phyloP scores from a whole-genome alignment of 192 early-diverging fungal species.

The Physocladia obscura region DNA sequence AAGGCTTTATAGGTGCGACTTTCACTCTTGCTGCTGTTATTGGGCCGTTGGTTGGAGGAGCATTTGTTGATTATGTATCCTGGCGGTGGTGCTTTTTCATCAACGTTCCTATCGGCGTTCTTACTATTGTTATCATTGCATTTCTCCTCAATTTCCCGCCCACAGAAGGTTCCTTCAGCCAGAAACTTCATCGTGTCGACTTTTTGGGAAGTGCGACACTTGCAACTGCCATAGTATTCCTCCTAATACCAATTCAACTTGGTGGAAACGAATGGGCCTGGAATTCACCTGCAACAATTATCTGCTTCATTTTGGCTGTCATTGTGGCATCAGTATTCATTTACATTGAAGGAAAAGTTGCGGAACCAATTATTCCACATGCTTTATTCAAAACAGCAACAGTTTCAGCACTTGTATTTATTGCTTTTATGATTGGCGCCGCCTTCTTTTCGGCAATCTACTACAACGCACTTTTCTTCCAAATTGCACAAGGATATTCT shows the following conservation, averaged over 20 bases:
- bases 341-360: constrained; percentile 57
- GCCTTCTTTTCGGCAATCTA: constrained; percentile 50
- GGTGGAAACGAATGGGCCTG: constrained; percentile 68
- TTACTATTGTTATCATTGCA: constrained; percentile 52
- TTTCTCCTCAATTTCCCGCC: constrained; percentile 56
- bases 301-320: constrained; percentile 63
- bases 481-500: constrained; percentile 69
- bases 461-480: constrained; percentile 79
- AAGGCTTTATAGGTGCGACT: constrained; percentile 72
- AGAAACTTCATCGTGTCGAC: constrained; percentile 66
- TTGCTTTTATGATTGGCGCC: constrained; percentile 32
- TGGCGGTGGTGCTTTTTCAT: constrained; percentile 65
- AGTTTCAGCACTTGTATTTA: constrained; percentile 22
- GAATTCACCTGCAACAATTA: constrained; percentile 53
- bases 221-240: constrained; percentile 44
- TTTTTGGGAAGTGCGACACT: constrained; percentile 56
- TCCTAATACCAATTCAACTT: constrained; percentile 66
- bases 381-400: constrained; percentile 51
- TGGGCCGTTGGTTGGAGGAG: constrained; percentile 81
- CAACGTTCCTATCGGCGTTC: constrained; percentile 67
- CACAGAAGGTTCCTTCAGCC: constrained; percentile 38
- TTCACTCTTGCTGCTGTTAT: constrained; percentile 72
- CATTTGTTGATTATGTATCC: constrained; percentile 55
- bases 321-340: constrained; percentile 59
- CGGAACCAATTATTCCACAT: constrained; percentile 69